Evolutionary conservation across 2,329 filamentous ascomycete species (phyloP).

Genomic region (Cladosporium colombiae): DNA sequence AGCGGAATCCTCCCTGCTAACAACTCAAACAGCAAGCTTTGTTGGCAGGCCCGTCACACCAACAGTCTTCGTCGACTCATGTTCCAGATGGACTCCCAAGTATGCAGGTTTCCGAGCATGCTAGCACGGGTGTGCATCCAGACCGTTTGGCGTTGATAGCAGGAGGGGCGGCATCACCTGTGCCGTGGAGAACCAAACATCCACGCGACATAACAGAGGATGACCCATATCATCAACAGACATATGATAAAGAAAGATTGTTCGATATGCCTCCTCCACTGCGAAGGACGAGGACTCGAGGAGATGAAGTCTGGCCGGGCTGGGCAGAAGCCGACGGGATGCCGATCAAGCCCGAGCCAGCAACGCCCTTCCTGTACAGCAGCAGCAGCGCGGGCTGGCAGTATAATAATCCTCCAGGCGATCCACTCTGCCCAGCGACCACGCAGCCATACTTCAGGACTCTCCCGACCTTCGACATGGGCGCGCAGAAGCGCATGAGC

Average conservation of each 20-base stretch:
- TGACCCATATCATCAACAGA: background rate
- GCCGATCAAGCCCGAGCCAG: constrained; percentile 10
- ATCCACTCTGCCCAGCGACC: background rate
- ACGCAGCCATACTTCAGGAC: background rate
- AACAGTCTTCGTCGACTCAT: background rate
- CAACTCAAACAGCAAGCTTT: background rate
- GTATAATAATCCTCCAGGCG: background rate
- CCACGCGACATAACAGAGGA: background rate
- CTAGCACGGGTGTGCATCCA: constrained; percentile 1
- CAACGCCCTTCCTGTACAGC: background rate
- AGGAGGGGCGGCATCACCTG: background rate
- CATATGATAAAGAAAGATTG: background rate
- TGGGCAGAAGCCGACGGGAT: constrained; percentile 1
- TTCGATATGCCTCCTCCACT: background rate
- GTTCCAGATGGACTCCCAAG: background rate
- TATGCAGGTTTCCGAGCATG: constrained; percentile 3
- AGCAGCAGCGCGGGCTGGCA: background rate
- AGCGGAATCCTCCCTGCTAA: background rate
- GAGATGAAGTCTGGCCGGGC: constrained; percentile 8
- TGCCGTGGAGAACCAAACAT: background rate
- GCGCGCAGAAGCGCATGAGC: constrained; percentile 34
- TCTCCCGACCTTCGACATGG: constrained; percentile 27
- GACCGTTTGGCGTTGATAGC: constrained; percentile 3
- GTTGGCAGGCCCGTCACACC: background rate
- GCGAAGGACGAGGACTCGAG: background rate